phyloP scores from a whole-genome alignment of 495 filamentous ascomycete species.

The Sabuloglossum arenarium region DNA sequence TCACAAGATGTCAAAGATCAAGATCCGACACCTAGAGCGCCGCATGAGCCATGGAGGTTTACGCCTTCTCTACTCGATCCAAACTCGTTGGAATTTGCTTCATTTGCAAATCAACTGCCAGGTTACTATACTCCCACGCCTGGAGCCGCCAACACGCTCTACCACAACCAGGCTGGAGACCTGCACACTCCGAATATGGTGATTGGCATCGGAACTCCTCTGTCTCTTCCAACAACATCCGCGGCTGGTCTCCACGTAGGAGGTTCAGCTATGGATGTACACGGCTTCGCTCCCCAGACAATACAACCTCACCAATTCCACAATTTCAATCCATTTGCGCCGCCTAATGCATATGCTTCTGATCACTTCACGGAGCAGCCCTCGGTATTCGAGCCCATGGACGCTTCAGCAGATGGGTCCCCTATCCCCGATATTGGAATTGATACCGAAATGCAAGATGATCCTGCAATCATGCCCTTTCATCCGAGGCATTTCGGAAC shows the following conservation, averaged over 20 bases:
- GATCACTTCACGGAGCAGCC: constrained; percentile 61
- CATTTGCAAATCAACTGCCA: constrained; percentile 55
- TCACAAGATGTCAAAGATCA: constrained; percentile 44
- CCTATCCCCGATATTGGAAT: constrained; percentile 22
- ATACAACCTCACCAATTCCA: constrained; percentile 49
- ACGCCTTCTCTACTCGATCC: constrained; percentile 77
- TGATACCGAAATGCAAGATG: constrained; percentile 19
- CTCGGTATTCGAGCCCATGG: constrained; percentile 57
- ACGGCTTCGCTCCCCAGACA: constrained; percentile 34
- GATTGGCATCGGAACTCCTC: constrained; percentile 60
- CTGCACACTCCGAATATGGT: constrained; percentile 68
- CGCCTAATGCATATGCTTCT: constrained; percentile 48
- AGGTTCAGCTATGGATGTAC: constrained; percentile 27
- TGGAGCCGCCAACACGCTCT: constrained; percentile 60
- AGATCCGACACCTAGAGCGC: constrained; percentile 56
- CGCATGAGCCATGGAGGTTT: constrained; percentile 61
- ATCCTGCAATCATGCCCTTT: constrained; percentile 17
- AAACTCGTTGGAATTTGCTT: constrained; percentile 56
- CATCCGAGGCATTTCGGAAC: constrained; percentile 8
- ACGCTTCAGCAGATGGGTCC: constrained; percentile 24
- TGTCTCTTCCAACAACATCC: constrained; percentile 55
- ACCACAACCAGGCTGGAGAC: constrained; percentile 71
- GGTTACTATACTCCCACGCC: constrained; percentile 83
- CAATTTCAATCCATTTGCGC: constrained; percentile 51
- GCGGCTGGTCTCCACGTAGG: constrained; percentile 29